Conservation (phyloP, 73 alveolate genomes). For the Paramecium primaurelia region DNA sequence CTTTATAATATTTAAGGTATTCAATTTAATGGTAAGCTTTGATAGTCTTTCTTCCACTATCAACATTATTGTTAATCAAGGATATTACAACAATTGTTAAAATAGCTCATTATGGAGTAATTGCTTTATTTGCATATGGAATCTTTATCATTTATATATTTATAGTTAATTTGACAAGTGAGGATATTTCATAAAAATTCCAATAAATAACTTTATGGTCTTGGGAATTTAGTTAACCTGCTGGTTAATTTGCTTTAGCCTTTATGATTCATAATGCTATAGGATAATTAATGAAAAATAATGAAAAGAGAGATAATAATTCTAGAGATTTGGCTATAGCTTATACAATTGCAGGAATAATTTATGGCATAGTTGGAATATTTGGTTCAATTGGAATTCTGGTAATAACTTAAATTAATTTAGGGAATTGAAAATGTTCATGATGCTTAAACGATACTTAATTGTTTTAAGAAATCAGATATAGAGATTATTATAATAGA, state of each 20-base stretch:
- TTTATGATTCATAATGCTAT: slow-evolving; percentile 63
- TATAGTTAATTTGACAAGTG: background rate
- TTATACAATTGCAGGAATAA: slow-evolving; percentile 29
- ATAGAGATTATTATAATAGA: slow-evolving; percentile 26
- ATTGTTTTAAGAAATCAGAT: slow-evolving; percentile 10
- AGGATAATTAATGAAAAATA: slow-evolving; percentile 48
- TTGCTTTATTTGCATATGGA: slow-evolving; percentile 51
- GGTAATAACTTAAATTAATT: background rate
- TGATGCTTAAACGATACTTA: background rate
- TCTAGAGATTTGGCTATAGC: slow-evolving; percentile 52
- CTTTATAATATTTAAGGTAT: background rate
- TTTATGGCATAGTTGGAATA: slow-evolving; percentile 51
- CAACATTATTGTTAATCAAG: slow-evolving; percentile 29
- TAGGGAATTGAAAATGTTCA: background rate
- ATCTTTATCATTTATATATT: slow-evolving; percentile 30
- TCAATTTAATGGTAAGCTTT: slow-evolving; percentile 52
- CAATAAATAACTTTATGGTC: background rate
- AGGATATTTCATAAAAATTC: background rate
- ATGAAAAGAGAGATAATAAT: slow-evolving; percentile 42
- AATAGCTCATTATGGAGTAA: slow-evolving; percentile 61
- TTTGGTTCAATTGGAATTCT: slow-evolving; percentile 51
- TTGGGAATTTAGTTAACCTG: slow-evolving; percentile 42
- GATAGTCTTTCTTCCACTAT: slow-evolving; percentile 45
- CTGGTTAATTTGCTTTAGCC: slow-evolving; percentile 60
- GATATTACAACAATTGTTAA: slow-evolving; percentile 47